These are phyloP conservation scores for Amauroascus verrucosus DNA, from an alignment of 2,329 filamentous ascomycete genomes.

Conservation along the genomic window DNA sequence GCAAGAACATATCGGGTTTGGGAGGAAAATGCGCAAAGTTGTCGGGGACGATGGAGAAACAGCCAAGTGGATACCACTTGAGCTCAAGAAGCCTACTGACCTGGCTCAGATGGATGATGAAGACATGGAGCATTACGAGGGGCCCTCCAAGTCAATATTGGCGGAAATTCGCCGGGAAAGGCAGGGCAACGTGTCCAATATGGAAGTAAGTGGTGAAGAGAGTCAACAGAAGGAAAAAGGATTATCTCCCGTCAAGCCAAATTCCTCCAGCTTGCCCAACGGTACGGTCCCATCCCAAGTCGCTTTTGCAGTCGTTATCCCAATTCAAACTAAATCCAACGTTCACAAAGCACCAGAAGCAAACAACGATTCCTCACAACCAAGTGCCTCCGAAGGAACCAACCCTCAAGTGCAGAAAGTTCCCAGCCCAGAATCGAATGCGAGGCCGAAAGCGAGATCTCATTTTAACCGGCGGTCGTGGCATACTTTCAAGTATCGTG, in stretches of 20 bases:
- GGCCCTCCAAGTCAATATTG: background rate
- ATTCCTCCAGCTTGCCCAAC: background rate
- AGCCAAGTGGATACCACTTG: slow-evolving; percentile 28
- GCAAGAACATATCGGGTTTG: slow-evolving; percentile 36
- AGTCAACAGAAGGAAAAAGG: background rate
- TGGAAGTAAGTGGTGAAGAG: background rate
- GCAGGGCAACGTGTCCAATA: background rate
- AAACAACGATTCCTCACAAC: background rate
- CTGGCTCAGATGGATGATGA: slow-evolving; percentile 15
- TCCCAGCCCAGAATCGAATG: background rate
- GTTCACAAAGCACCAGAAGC: background rate
- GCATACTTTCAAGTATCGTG: slow-evolving; percentile 86
- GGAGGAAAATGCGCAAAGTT: slow-evolving; percentile 42
- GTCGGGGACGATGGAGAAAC: slow-evolving; percentile 31
- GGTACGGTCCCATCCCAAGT: slow-evolving; percentile 12
- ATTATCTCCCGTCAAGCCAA: background rate
- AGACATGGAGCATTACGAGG: slow-evolving; percentile 5
- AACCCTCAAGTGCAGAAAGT: background rate
- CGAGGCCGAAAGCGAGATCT: slow-evolving; percentile 7
- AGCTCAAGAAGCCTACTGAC: slow-evolving; percentile 21
- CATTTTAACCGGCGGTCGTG: slow-evolving; percentile 42
- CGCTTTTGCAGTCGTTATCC: slow-evolving; percentile 16
- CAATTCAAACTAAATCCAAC: slow-evolving; percentile 11
- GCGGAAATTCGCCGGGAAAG: slow-evolving; percentile 4
- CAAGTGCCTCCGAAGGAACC: background rate